phyloP scores from a whole-genome alignment of 345 rosid species.

The Gossypium stocksii region DNA sequence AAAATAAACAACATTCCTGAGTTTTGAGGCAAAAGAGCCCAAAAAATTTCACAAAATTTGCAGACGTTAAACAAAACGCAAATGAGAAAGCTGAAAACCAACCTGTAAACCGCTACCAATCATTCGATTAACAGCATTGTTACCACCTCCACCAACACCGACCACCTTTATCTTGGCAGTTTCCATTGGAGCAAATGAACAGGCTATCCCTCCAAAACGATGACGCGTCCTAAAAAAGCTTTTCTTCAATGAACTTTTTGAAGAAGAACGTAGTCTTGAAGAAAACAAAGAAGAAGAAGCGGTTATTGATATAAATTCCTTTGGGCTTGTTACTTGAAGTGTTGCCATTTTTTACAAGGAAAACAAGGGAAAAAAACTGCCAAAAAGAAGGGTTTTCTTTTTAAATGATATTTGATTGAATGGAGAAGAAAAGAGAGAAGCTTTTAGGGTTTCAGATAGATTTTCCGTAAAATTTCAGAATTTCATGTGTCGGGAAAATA shows the following conservation, averaged over 20 bases:
- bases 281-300: slow-evolving; percentile 34
- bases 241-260: slow-evolving; percentile 15
- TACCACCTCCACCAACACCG: slow-evolving; percentile 98
- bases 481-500: not conserved
- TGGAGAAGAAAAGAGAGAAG: not conserved
- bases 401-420: not conserved
- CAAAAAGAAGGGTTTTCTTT: not conserved
- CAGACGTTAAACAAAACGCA: not conserved
- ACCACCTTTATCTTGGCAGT: slow-evolving; percentile 90
- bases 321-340: slow-evolving; percentile 52
- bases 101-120: slow-evolving; percentile 93
- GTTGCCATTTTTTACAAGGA: slow-evolving; percentile 37
- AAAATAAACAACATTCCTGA: not conserved
- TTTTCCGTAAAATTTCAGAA: slow-evolving; percentile 4
- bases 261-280: slow-evolving; percentile 9
- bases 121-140: slow-evolving; percentile 98
- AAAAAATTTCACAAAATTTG: not conserved
- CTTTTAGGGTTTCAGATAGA: slow-evolving; percentile 49
- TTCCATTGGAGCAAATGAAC: slow-evolving; percentile 68
- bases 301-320: slow-evolving; percentile 33
- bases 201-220: slow-evolving; percentile 36
- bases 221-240: slow-evolving; percentile 26
- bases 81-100: slow-evolving; percentile 4
- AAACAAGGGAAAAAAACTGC: not conserved
- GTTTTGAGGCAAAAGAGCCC: not conserved